These are phyloP conservation scores for Lachnellula arida DNA, from an alignment of 2,329 filamentous ascomycete genomes.

Conservation along the genomic window DNA sequence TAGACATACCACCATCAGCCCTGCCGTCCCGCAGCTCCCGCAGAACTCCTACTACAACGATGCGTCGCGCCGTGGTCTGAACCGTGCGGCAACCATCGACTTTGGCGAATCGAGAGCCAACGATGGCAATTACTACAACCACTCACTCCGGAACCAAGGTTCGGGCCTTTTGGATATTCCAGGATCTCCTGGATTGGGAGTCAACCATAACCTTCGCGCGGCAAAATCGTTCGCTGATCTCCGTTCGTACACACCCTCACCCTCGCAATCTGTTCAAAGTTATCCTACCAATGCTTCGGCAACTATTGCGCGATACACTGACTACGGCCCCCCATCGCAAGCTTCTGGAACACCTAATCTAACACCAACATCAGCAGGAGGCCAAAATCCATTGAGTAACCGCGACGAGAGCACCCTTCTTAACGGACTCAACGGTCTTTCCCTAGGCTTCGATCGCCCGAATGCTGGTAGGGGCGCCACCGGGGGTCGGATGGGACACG, in stretches of 20 bases:
- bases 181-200: slow-evolving; percentile 64
- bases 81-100: slow-evolving; percentile 94
- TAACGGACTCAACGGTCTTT: slow-evolving; percentile 56
- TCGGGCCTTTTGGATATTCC: slow-evolving; percentile 80
- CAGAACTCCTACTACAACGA: slow-evolving; percentile 57
- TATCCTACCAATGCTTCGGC: slow-evolving; percentile 66
- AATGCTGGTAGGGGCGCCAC: slow-evolving; percentile 31
- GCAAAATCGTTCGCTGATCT: slow-evolving; percentile 97
- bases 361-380: slow-evolving; percentile 77
- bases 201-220: slow-evolving; percentile 72
- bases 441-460: slow-evolving; percentile 40
- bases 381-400: slow-evolving; percentile 32
- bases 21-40: slow-evolving; percentile 36
- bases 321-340: slow-evolving; percentile 49
- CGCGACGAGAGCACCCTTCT: slow-evolving; percentile 28
- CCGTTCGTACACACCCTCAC: slow-evolving; percentile 90
- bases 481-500: slow-evolving; percentile 43
- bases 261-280: slow-evolving; percentile 82
- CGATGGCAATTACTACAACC: slow-evolving; percentile 63
- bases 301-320: slow-evolving; percentile 55
- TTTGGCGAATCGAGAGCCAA: slow-evolving; percentile 76
- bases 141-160: slow-evolving; percentile 72
- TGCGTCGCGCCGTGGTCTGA: slow-evolving; percentile 70
- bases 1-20: slow-evolving; percentile 33
- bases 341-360: slow-evolving; percentile 62